phyloP scores from a whole-genome alignment of 495 filamentous ascomycete species.

The Aspergillus panamensis region DNA sequence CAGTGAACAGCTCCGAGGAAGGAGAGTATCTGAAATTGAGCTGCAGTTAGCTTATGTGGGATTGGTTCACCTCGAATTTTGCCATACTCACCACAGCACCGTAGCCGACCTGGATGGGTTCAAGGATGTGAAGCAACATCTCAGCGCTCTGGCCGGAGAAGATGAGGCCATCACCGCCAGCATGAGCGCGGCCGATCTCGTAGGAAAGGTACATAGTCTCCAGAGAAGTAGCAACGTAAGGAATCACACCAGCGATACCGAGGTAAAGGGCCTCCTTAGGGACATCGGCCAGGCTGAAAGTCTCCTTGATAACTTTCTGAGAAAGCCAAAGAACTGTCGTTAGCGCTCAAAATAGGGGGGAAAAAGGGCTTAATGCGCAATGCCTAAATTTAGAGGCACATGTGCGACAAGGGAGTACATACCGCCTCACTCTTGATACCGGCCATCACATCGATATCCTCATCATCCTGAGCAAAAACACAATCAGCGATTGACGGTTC shows the following conservation, averaged over 20 bases:
- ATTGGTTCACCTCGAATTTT: neutral
- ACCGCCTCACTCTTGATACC: slow-evolving; percentile 74
- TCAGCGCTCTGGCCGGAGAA: slow-evolving; percentile 69
- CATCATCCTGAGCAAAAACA: slow-evolving; percentile 25
- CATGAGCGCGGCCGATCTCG: slow-evolving; percentile 64
- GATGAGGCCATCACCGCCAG: slow-evolving; percentile 58
- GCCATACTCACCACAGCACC: slow-evolving; percentile 72
- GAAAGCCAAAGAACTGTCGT: neutral
- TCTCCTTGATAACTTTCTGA: slow-evolving; percentile 80
- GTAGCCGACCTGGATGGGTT: slow-evolving; percentile 90
- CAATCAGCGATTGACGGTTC: slow-evolving; percentile 29
- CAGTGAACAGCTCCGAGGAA: slow-evolving; percentile 97
- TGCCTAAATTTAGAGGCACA: neutral
- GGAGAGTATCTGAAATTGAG: slow-evolving; percentile 67
- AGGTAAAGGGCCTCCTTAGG: slow-evolving; percentile 77
- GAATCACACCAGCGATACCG: slow-evolving; percentile 84
- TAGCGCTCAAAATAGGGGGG: neutral
- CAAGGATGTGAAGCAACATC: slow-evolving; percentile 70
- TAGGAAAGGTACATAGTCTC: slow-evolving; percentile 84
- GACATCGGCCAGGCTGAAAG: slow-evolving; percentile 72
- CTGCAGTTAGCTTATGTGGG: neutral
- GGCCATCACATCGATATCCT: slow-evolving; percentile 60
- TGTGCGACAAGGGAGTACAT: slow-evolving; percentile 31
- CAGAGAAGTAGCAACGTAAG: slow-evolving; percentile 84
- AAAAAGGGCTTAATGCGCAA: neutral